Conservation (phyloP, 2,329 filamentous ascomycete genomes). For the Pseudocercospora fuligena region DNA sequence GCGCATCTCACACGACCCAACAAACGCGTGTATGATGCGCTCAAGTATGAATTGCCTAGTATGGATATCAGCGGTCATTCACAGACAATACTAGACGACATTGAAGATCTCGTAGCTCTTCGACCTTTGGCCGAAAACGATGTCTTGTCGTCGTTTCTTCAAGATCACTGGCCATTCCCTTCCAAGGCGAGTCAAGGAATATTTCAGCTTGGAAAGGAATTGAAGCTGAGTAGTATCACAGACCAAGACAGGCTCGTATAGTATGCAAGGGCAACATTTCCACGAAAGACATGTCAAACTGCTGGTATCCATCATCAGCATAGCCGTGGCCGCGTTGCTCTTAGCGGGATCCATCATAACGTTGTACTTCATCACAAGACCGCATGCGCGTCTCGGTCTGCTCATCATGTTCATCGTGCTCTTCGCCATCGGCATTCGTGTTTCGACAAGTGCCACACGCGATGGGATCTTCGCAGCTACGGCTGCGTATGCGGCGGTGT, state of each 20-base stretch:
- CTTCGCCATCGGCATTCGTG: slow-evolving; percentile 17
- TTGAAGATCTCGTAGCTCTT: slow-evolving; percentile 12
- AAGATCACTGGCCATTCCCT: slow-evolving; percentile 20
- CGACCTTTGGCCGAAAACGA: slow-evolving; percentile 7
- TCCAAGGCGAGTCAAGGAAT: slow-evolving; percentile 1
- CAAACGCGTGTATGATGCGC: not conserved
- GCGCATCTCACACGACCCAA: slow-evolving; percentile 5
- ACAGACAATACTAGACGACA: not conserved
- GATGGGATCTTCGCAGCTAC: slow-evolving; percentile 24
- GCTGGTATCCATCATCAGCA: slow-evolving; percentile 16
- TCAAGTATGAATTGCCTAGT: not conserved
- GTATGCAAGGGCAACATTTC: not conserved
- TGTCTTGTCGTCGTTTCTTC: slow-evolving; percentile 4
- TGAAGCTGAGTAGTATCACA: not conserved
- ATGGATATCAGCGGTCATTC: slow-evolving; percentile 10
- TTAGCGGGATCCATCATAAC: slow-evolving; percentile 19
- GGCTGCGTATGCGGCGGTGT: no score
- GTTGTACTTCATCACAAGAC: slow-evolving; percentile 15
- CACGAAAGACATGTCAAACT: not conserved
- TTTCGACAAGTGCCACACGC: slow-evolving; percentile 20
- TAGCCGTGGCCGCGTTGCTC: slow-evolving; percentile 10
- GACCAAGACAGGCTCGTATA: not conserved
- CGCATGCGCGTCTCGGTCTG: slow-evolving; percentile 11
- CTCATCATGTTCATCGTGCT: slow-evolving; percentile 19
- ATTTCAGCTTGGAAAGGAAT: not conserved